Evolutionary conservation across 1,284 basidiomycete species (phyloP).

Genomic region (Malassezia nana): DNA sequence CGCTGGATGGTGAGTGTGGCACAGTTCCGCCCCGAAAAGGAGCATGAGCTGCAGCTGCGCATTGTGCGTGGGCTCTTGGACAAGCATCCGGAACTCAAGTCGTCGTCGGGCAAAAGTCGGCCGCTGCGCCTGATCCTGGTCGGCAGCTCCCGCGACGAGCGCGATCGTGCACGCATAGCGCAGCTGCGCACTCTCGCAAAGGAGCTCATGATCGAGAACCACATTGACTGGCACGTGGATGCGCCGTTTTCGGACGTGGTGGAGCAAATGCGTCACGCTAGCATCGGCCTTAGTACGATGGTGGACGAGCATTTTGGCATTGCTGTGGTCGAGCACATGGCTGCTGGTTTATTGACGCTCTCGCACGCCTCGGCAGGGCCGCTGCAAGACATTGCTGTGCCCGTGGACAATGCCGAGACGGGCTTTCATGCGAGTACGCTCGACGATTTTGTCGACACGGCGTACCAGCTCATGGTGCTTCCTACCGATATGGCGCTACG

Average conservation of each 20-base stretch:
- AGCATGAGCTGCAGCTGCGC: conserved; percentile 69
- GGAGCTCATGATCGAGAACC: conserved; percentile 58
- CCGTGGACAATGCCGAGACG: conserved; percentile 61
- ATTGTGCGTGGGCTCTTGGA: conserved; percentile 61
- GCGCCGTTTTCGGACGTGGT: conserved; percentile 67
- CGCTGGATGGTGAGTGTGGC: conserved; percentile 54
- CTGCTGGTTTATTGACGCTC: conserved; percentile 82
- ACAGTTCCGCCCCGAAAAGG: conserved; percentile 77
- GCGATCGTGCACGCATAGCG: conserved; percentile 64
- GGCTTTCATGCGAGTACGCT: conserved; percentile 72
- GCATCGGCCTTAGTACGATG: conserved; percentile 90
- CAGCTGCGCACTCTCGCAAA: conserved; percentile 57
- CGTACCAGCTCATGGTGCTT: conserved; percentile 61
- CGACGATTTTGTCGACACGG: conserved; percentile 61
- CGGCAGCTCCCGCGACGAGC: conserved; percentile 70
- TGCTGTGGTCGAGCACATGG: conserved; percentile 92
- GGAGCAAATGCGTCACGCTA: conserved; percentile 60
- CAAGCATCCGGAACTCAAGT: conserved; percentile 34
- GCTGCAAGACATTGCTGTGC: conserved; percentile 74
- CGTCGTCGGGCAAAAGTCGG: background rate
- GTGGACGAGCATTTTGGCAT: conserved; percentile 98
- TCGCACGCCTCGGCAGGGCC: conserved; percentile 89
- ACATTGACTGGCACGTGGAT: conserved; percentile 72
- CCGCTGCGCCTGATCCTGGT: conserved; percentile 56
- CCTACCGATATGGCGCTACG: conserved; percentile 55